phyloP scores from a whole-genome alignment of 75 land plant species.

The Cupressus sempervirens region DNA sequence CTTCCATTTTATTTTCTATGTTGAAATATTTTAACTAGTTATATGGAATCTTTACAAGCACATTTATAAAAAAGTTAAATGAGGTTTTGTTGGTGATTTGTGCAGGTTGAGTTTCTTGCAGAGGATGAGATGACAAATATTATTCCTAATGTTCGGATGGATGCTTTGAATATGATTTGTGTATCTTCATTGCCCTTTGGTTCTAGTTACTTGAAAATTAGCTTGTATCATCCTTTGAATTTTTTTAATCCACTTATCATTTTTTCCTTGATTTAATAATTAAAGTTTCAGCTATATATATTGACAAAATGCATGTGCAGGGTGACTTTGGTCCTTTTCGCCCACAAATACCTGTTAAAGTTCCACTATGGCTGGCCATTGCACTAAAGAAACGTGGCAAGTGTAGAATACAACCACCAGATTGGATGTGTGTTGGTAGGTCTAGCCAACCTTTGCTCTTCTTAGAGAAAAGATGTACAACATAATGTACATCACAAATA shows the following conservation, averaged over 20 bases:
- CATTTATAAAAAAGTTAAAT: background rate
- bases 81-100: background rate
- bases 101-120: slow-evolving; percentile 87
- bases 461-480: background rate
- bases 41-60: background rate
- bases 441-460: slow-evolving; percentile 5
- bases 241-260: background rate
- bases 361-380: slow-evolving; percentile 93
- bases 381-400: slow-evolving; percentile 97
- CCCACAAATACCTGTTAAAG: slow-evolving; percentile 80
- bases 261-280: background rate
- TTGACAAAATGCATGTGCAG: slow-evolving; percentile 25
- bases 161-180: slow-evolving; percentile 75
- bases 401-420: slow-evolving; percentile 83
- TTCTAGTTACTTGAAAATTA: background rate
- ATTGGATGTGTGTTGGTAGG: slow-evolving; percentile 94
- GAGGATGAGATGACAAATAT: slow-evolving; percentile 88
- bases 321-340: slow-evolving; percentile 96
- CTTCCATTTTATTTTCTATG: background rate
- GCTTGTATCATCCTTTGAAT: background rate
- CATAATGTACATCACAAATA: background rate
- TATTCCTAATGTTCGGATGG: slow-evolving; percentile 90
- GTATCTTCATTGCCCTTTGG: slow-evolving; percentile 25
- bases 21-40: background rate
- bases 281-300: background rate